Percentiles rank a stretch among this genome's conserved stretches.
phyloP scores from a whole-genome alignment of 495 filamentous ascomycete genomes.

The Lichenothelia convexa region DNA sequence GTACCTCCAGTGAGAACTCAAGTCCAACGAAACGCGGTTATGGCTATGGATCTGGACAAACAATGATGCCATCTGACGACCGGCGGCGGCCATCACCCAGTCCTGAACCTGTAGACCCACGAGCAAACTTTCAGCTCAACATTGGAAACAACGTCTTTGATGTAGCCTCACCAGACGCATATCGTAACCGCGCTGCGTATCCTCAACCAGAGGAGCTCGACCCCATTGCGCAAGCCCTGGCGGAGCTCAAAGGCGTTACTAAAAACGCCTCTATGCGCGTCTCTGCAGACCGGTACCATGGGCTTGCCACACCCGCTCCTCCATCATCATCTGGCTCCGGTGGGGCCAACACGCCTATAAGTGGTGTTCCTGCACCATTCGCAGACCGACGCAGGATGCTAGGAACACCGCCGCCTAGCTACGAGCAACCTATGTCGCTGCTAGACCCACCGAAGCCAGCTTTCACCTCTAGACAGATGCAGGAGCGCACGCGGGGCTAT shows the following conservation, averaged over 20 bases:
- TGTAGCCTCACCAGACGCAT: conserved; percentile 62
- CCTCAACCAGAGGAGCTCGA: conserved; percentile 38
- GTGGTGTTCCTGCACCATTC: conserved; percentile 32
- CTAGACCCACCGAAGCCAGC: conserved; percentile 84
- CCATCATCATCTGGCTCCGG: conserved; percentile 15
- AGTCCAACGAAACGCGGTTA: conserved; percentile 17
- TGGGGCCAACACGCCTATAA: conserved; percentile 28
- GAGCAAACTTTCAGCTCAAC: conserved; percentile 88
- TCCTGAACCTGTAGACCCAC: conserved; percentile 82
- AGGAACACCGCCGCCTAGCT: conserved; percentile 64
- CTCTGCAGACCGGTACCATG: conserved; percentile 86
- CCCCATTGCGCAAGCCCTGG: conserved; percentile 81
- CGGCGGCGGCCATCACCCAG: conserved; percentile 35
- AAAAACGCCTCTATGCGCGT: conserved; percentile 62
- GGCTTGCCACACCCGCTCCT: conserved; percentile 64
- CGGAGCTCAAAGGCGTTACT: conserved; percentile 72
- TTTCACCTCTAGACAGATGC: conserved; percentile 82
- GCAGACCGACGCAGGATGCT: conserved; percentile 28
- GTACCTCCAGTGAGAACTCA: conserved; percentile 14
- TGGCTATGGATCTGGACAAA: conserved; percentile 5
- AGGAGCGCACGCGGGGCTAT: conserved; percentile 76
- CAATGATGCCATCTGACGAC: no score
- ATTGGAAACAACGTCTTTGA: conserved; percentile 94
- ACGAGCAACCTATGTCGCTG: conserved; percentile 53
- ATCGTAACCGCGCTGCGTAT: conserved; percentile 15